Evolutionary conservation across 2,329 filamentous ascomycete species (phyloP), one percentile per base, ranked within the genome.

Genomic region (Fusarium sp.): DNA sequence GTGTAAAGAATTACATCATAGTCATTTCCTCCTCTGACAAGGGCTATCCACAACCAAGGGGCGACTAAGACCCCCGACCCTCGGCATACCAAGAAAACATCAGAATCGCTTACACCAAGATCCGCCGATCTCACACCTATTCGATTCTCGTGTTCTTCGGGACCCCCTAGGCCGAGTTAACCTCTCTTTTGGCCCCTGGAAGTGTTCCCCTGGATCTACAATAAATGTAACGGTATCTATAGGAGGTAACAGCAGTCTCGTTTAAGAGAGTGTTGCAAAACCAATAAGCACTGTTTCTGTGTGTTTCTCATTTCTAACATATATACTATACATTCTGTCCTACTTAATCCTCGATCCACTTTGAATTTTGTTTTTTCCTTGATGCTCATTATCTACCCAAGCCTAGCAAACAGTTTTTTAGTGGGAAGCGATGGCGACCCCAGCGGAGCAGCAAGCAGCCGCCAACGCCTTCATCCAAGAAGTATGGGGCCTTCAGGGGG

Each of bases 401-500:
- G 14, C 26, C 18, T 11, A 15, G 6, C 18, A 40, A 13, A 40
- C 11, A 14, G 4, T 13, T 14, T 14, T 13, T 28, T 28, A 38
- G 8, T 8, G 17, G 18, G 15, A 28, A 26, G 53, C 18, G 20
- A 58, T 58, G 55, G 55, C 55, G 6, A 58, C 55, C 9, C 45
- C 55, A 9, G 55, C 40, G 10, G 55, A 58, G 46, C 55, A 58
- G 14, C 55, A 58, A 18, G 55, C 46, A 4, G 55, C 55, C 9
- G 46, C 55, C 31, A 58, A 58, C 14, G 39, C 55, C 6, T 58
- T 58, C 17, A 52, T 58, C 5, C 55, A 52, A 11, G 55, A 58
- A 26, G 55, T 58, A 44, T 58, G 55, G 55, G 55, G 55, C 36
- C 55, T 58, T 14, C 55, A 58, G 42, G 55, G 55, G 7, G 38